Evolutionary conservation across 306 rosid genomes (phyloP), one percentile per base, ranked within the genome.

Genomic region (Alnus rubra): DNA sequence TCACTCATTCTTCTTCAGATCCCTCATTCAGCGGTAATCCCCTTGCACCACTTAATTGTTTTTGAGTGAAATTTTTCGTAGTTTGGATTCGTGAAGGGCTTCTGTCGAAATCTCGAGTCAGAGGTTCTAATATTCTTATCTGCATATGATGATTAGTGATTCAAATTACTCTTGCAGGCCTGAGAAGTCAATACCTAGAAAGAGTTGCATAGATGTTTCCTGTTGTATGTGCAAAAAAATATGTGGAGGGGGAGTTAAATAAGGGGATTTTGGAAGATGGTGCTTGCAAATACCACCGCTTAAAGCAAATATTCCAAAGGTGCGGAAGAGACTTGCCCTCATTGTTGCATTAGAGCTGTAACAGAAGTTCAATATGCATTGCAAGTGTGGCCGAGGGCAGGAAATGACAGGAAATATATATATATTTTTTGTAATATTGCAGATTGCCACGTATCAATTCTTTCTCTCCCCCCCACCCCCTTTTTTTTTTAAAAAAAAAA

Each of bases 1-100:
- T 55, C 99, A 18, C 76, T 87, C 78, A 74, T 93, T 87, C 87
- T 96, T 56, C 84, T 91, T 73, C 88, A 82, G 84, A 87, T 93
- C 76, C 93, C 92, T 74, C 88, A 73, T 73, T 90, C 79, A 86
- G 65, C 28, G 79, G 99, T 93, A 84, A 89, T 91, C 70, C 76
- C 76, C 79, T 74, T 56, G 70, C 58, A 28, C 65, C 45, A n/a
- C 72, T 60, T 51, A 14, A 69, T 64, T 67, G 72, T 7, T 67
- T 37, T 4, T 18, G 28, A 42, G 50, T 16, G 48, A 39, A 47
- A 67, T 7, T 42, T 67, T 67, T 35, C 50, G 9, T 39, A 39
- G 18, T 39, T 67, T 39, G 51, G 74, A 30, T 55, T 74, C 31
- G 1, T 67, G 76, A 42, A 73, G 63, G 72, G 64, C 54, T 14